Percentiles rank a stretch among this genome's conserved stretches.
phyloP scores from a whole-genome alignment of 108 stramenopile genomes.

The Skeletonema costatum region DNA sequence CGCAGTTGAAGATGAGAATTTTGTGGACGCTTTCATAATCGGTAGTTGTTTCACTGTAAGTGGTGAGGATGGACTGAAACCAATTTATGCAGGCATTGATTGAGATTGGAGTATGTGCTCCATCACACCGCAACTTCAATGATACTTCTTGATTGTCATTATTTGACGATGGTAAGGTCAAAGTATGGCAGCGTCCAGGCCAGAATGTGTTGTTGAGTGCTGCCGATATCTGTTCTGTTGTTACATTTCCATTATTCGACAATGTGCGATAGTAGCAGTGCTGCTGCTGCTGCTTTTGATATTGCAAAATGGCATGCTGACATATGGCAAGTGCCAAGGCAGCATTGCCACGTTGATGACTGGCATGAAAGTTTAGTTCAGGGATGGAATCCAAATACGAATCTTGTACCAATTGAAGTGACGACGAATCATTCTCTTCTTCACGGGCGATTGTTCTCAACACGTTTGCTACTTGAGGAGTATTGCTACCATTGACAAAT shows the following conservation, averaged over 20 bases:
- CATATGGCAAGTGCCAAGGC: conserved; percentile 71
- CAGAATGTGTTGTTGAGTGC: conserved; percentile 64
- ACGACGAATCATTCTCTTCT: neutral
- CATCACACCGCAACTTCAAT: conserved; percentile 61
- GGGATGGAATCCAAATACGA: conserved; percentile 15
- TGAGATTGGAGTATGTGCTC: conserved; percentile 80
- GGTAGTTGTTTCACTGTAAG: neutral
- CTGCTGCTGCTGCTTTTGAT: neutral
- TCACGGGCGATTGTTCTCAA: neutral
- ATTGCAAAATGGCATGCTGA: conserved; percentile 20
- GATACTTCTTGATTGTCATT: neutral
- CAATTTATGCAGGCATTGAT: conserved; percentile 68
- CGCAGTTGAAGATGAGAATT: conserved; percentile 79
- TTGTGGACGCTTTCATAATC: neutral
- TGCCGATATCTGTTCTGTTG: conserved; percentile 4
- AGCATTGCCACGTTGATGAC: conserved; percentile 79
- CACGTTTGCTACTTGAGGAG: neutral
- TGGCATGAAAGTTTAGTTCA: conserved; percentile 55
- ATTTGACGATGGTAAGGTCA: conserved; percentile 8
- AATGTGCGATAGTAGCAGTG: neutral
- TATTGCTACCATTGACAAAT: conserved; percentile 1
- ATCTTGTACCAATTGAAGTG: conserved; percentile 8
- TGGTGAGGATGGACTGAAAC: conserved; percentile 41
- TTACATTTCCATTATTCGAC: neutral
- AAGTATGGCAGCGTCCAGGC: conserved; percentile 81